Base-by-base conservation (phyloP, 169 alveolate species). In the Prorocentrum cordatum region DNA sequence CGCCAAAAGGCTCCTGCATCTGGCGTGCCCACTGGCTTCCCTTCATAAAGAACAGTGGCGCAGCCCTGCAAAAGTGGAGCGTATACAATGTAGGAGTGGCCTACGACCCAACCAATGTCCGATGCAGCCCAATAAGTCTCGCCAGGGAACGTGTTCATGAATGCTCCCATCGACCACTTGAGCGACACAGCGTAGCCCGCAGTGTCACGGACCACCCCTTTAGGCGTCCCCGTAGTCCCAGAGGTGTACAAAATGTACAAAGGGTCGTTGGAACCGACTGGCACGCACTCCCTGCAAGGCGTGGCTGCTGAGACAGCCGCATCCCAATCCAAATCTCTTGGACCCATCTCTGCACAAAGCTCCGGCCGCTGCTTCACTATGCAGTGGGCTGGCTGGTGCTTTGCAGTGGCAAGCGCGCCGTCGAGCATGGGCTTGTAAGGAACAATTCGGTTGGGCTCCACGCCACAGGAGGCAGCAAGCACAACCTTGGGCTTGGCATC, bases 1-100 rank as follows among this genome's bases (percentile, higher is more conserved):
- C 86, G 86, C 86, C 86, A 75, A 39, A 75, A 75, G 42, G 86
- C 86, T 1, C 86, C 86, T 6, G 86, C 86, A 27, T 75, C 86
- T 33, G 86, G 86, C 16, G 86, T 75, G 61, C 86, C 86, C 24
- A 75, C 47, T 3, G 86, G 86, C 42, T 75, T 75, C 26, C 86
- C 86, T 35, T 75, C 86, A 26, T 75, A 75, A 22, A 75, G 72
- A 10, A 75, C 86, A 2, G 86, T 75, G 26, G 73, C 86, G 31
- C 86, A 75, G 16, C 86, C 86, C 64, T 58, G 86, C 29, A 75
- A 33, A 38, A 75, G 35, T 14, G 86, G 86, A 1, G 73, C 86
- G 24, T 75, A 75, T 12, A 75, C 86, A 18, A 75, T 75, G 72
- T 75, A 75, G 35, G 86, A 75, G 36, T 75, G 86, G 38, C 86